phyloP scores from a whole-genome alignment of 768 basidiomycete genomes.

The Amanita fuliginea region DNA sequence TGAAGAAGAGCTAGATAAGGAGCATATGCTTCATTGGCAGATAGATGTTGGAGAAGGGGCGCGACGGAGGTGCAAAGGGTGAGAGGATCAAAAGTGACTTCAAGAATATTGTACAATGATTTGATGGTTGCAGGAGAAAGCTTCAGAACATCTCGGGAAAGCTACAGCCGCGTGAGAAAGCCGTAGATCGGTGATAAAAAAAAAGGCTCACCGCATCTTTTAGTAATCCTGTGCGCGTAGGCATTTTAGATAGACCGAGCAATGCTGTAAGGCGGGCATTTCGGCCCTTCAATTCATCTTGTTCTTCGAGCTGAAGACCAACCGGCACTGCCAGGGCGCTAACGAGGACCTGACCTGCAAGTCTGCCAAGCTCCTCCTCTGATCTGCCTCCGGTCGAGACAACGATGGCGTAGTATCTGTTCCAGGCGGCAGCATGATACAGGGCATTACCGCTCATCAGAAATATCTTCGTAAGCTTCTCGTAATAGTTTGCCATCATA shows the following conservation, averaged over 20 bases:
- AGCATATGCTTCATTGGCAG: conserved; percentile 47
- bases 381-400: conserved; percentile 63
- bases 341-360: conserved; percentile 87
- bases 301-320: conserved; percentile 38
- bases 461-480: conserved; percentile 95
- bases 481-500: conserved; percentile 99
- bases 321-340: conserved; percentile 92
- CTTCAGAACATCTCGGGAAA: conserved; percentile 74
- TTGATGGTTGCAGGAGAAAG: conserved; percentile 66
- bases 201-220: conserved; percentile 65
- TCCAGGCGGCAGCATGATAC: conserved; percentile 96
- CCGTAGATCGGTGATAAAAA: background rate
- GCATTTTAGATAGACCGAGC: conserved; percentile 73
- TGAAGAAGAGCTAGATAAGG: conserved; percentile 86
- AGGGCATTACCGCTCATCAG: conserved; percentile 89
- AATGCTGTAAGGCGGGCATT: conserved; percentile 74
- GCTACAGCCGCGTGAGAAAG: conserved; percentile 26
- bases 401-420: conserved; percentile 67
- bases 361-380: conserved; percentile 66
- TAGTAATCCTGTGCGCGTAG: conserved; percentile 78
- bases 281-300: conserved; percentile 45
- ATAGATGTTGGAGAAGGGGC: conserved; percentile 60
- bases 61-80: conserved; percentile 70
- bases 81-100: conserved; percentile 89
- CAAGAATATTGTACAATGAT: conserved; percentile 77